Percentiles rank a stretch among this genome's conserved stretches.
phyloP scores from a whole-genome alignment of 169 alveolate species.

The Cystoisospora suis region DNA sequence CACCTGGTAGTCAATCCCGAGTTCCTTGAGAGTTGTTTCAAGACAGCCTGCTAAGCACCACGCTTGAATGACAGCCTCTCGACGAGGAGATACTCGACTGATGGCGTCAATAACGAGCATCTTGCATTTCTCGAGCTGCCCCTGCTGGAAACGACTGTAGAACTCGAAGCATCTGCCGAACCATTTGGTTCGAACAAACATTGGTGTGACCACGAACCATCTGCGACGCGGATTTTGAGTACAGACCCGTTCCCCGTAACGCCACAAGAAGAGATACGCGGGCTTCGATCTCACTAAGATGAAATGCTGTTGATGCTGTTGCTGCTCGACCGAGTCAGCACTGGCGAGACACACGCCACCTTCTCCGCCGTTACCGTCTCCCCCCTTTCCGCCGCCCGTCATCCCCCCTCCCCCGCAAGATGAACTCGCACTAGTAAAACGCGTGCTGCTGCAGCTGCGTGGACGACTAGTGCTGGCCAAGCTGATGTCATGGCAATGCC shows the following conservation, averaged over 20 bases:
- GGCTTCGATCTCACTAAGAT: conserved; percentile 23
- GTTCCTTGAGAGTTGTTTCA: conserved; percentile 44
- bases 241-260: conserved; percentile 43
- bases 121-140: conserved; percentile 27
- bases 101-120: conserved; percentile 39
- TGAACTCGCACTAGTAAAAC: too few species aligned
- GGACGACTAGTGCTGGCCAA: too few species aligned
- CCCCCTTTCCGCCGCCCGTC: too few species aligned
- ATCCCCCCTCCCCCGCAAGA: too few species aligned
- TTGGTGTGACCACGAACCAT: conserved; percentile 31
- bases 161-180: conserved; percentile 42
- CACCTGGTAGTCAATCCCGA: conserved; percentile 37
- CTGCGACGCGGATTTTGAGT: not conserved
- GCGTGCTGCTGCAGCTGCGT: too few species aligned
- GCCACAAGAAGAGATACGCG: conserved; percentile 60
- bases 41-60: conserved; percentile 62
- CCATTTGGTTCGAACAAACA: conserved; percentile 44
- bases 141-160: conserved; percentile 15
- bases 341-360: too few species aligned
- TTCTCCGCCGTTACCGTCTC: too few species aligned
- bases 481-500: too few species aligned
- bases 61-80: conserved; percentile 42
- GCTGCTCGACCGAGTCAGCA: conserved; percentile 19
- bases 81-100: conserved; percentile 19
- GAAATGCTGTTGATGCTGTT: not conserved